Conservation (phyloP, 2,329 filamentous ascomycete genomes). For the Cladorrhinum sp. region DNA sequence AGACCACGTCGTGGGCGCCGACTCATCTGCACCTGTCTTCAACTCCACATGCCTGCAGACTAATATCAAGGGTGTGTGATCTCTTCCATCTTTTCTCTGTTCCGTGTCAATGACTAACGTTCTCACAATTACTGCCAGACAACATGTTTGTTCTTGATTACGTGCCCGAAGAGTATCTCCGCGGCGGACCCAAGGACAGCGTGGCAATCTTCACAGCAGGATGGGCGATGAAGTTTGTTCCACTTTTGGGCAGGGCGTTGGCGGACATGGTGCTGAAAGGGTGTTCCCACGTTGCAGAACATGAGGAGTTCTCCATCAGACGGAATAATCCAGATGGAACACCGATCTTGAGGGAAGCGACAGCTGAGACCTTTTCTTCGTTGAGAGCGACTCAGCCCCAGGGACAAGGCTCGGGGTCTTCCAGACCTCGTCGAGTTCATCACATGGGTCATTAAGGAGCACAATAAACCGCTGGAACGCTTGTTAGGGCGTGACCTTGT, state of each 20-base stretch:
- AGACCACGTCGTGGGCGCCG: conserved; percentile 16
- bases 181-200: conserved; percentile 22
- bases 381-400: too few species aligned
- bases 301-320: conserved; percentile 14
- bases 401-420: neutral
- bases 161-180: conserved; percentile 19
- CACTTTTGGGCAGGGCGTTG: conserved; percentile 19
- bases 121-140: conserved; percentile 3
- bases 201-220: conserved; percentile 36
- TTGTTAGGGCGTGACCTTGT: too few species aligned
- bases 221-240: conserved; percentile 33
- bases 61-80: conserved; percentile 2
- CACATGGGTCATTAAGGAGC: neutral
- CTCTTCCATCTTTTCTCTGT: neutral
- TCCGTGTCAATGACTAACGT: neutral
- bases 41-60: conserved; percentile 17
- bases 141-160: conserved; percentile 24
- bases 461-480: too few species aligned
- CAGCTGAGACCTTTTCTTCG: too few species aligned
- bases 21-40: conserved; percentile 17
- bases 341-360: neutral
- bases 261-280: conserved; percentile 21
- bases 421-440: neutral
- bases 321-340: conserved; percentile 4
- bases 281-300: conserved; percentile 12